These are phyloP conservation scores for Ehretia macrophylla DNA, from an alignment of 257 asterid genomes.

Conservation along the genomic window DNA sequence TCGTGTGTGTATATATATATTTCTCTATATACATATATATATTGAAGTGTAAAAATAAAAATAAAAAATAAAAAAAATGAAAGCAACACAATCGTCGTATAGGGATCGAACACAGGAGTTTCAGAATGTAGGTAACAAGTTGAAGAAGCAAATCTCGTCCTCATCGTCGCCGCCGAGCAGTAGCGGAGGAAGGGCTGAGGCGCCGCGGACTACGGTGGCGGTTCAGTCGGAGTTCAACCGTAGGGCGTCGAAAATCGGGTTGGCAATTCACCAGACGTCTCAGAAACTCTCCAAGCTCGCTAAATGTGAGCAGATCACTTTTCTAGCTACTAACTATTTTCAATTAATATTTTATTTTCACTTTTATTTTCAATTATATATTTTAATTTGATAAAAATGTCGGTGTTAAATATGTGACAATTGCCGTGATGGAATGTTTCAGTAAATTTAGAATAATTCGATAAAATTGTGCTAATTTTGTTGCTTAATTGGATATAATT, in stretches of 20 bases:
- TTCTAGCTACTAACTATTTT: background rate
- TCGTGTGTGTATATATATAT: background rate
- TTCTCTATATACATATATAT: no score
- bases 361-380: background rate
- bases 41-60: background rate
- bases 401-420: no score
- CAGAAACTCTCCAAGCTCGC: slow-evolving; percentile 94
- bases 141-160: slow-evolving; percentile 42
- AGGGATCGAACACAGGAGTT: slow-evolving; percentile 95
- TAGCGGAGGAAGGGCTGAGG: slow-evolving; percentile 40
- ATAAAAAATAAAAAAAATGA: slow-evolving; percentile 32
- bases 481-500: background rate
- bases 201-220: slow-evolving; percentile 52
- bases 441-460: background rate
- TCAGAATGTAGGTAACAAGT: slow-evolving; percentile 57
- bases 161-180: slow-evolving; percentile 41
- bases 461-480: background rate
- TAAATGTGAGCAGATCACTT: slow-evolving; percentile 43
- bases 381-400: no score
- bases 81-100: slow-evolving; percentile 57
- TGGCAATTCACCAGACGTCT: slow-evolving; percentile 88
- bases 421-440: background rate
- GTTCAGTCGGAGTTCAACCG: slow-evolving; percentile 82
- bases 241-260: slow-evolving; percentile 84
- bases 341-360: background rate